Evolutionary conservation across 768 basidiomycete genomes (phyloP).

Genomic region (Cystofilobasidium capitatum): DNA sequence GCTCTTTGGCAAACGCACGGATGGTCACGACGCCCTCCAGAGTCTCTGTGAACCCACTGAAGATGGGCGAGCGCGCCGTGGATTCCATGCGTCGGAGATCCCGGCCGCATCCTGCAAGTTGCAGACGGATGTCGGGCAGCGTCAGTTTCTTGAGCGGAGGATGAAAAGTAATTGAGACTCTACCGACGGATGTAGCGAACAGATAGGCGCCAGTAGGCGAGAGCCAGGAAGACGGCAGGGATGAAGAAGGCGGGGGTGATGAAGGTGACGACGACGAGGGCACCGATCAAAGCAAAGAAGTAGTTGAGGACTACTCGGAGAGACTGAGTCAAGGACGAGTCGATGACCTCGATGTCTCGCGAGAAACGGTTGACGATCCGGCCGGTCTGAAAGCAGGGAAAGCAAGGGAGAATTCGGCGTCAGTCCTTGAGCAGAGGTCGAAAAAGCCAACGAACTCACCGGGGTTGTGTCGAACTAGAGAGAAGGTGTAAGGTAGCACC

Average conservation of each 20-base stretch:
- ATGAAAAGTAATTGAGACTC: neutral
- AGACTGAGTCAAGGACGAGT: constrained; percentile 49
- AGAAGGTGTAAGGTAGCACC: neutral
- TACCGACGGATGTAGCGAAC: constrained; percentile 36
- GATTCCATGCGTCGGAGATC: constrained; percentile 86
- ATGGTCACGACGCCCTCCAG: constrained; percentile 87
- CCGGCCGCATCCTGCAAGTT: constrained; percentile 48
- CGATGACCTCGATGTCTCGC: constrained; percentile 77
- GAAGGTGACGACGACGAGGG: constrained; percentile 50
- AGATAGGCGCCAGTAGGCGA: constrained; percentile 59
- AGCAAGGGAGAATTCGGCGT: neutral
- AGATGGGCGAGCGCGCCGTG: constrained; percentile 73
- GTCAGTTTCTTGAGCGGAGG: neutral
- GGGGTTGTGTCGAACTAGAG: constrained; percentile 57
- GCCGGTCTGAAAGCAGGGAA: neutral
- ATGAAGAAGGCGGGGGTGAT: constrained; percentile 76
- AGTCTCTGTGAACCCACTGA: constrained; percentile 53
- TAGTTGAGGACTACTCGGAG: constrained; percentile 64
- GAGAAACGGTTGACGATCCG: constrained; percentile 24
- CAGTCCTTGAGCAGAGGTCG: neutral
- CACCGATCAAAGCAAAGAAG: constrained; percentile 64
- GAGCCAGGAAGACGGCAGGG: constrained; percentile 64
- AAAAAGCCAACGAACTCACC: constrained; percentile 37
- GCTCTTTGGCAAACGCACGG: constrained; percentile 77
- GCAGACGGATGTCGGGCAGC: constrained; percentile 36